Conservation (phyloP, 352 stramenopile genomes). For the Phytophthora kernoviae region DNA sequence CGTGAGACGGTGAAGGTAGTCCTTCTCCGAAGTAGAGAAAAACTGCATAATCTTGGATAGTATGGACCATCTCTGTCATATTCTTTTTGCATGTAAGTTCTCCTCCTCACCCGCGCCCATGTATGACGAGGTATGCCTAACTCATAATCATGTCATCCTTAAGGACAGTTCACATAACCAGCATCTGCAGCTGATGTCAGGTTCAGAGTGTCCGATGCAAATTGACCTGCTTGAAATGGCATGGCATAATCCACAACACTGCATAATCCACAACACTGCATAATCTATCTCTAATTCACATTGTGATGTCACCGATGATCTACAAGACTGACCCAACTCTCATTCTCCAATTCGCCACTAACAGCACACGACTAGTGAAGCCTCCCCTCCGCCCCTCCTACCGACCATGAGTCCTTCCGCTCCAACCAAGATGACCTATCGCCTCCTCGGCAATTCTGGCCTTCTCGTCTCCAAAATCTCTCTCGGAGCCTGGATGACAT, state of each 20-base stretch:
- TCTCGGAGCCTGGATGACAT: conserved; percentile 34
- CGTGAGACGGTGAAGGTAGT: no score
- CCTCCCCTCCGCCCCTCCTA: not conserved
- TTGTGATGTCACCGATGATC: not conserved
- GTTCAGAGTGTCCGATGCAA: no score
- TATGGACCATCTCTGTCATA: no score
- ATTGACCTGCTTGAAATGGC: not conserved
- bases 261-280: not conserved
- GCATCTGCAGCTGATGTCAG: no score
- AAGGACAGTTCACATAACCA: no score
- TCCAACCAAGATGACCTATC: conserved; percentile 36
- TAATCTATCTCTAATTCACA: conserved; percentile 1
- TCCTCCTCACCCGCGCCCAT: no score
- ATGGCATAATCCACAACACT: not conserved
- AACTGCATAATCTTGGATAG: no score
- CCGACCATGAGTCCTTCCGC: conserved; percentile 5
- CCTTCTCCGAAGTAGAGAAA: no score
- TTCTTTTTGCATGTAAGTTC: no score
- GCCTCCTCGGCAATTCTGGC: conserved; percentile 39
- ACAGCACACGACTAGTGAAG: not conserved
- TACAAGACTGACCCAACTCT: conserved; percentile 4
- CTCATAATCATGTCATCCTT: no score
- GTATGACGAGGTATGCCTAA: no score
- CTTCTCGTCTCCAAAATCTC: conserved; percentile 46
- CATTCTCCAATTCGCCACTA: conserved; percentile 18